A percentile compares a stretch with the other conserved stretches of the same genome.
Evolutionary conservation across 306 rosid genomes (phyloP).

Genomic region (Glycyrrhiza uralensis): DNA sequence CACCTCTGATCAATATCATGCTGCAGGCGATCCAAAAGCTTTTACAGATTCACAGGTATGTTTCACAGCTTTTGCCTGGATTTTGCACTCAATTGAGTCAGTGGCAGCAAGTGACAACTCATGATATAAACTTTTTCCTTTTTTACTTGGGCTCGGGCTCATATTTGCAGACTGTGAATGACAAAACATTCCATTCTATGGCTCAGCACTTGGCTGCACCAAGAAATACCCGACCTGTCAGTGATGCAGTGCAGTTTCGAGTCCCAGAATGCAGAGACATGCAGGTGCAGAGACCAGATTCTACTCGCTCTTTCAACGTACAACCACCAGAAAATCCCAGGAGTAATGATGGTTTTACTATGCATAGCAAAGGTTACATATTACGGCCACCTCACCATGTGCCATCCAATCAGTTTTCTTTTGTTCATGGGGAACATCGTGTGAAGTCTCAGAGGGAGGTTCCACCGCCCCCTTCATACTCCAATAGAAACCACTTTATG

Average conservation of each 20-base stretch:
- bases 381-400: constrained; percentile 77
- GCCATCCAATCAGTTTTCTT: constrained; percentile 75
- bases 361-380: constrained; percentile 55
- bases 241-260: constrained; percentile 49
- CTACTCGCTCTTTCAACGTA: constrained; percentile 49
- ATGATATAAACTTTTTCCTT: background rate
- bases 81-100: background rate
- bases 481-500: constrained; percentile 52
- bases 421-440: constrained; percentile 62
- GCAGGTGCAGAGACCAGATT: constrained; percentile 53
- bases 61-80: background rate
- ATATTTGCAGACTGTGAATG: constrained; percentile 54
- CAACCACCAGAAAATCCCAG: constrained; percentile 43
- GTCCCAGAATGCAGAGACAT: constrained; percentile 59
- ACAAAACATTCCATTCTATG: constrained; percentile 39
- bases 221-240: constrained; percentile 48
- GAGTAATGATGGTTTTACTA: constrained; percentile 42
- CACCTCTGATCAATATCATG: constrained; percentile 40
- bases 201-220: constrained; percentile 50
- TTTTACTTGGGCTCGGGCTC: constrained; percentile 19
- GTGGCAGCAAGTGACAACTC: constrained; percentile 20
- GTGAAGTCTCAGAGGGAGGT: constrained; percentile 62
- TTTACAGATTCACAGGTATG: constrained; percentile 59
- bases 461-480: constrained; percentile 54
- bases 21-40: constrained; percentile 47